phyloP scores from a whole-genome alignment of 83 land plant genomes.

The Picea abies region DNA sequence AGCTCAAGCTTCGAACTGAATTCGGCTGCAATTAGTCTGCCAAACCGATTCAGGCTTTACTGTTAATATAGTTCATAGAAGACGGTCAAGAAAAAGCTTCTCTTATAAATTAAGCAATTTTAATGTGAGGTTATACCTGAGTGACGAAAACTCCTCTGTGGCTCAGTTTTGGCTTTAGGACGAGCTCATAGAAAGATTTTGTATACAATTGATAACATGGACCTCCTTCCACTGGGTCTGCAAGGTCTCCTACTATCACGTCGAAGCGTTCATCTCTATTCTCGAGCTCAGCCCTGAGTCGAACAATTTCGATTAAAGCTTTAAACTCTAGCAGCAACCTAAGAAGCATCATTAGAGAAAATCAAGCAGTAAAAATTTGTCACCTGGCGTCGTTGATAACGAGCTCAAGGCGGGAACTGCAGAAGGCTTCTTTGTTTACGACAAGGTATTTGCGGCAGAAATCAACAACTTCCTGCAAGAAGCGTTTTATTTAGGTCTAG shows the following conservation, averaged over 20 bases:
- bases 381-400: slow-evolving; percentile 91
- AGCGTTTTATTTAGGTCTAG: too few species aligned
- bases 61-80: too few species aligned
- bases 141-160: slow-evolving; percentile 82
- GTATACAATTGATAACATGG: slow-evolving; percentile 96
- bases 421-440: slow-evolving; percentile 71
- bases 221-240: slow-evolving; percentile 94
- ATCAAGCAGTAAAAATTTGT: background rate
- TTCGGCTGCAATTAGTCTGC: too few species aligned
- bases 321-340: background rate
- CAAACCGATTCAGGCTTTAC: too few species aligned
- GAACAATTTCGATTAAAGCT: background rate
- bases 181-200: slow-evolving; percentile 73
- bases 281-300: slow-evolving; percentile 73
- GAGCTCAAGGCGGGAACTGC: slow-evolving; percentile 63
- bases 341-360: background rate
- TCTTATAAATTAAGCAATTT: too few species aligned
- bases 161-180: slow-evolving; percentile 81
- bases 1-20: too few species aligned
- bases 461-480: slow-evolving; percentile 87
- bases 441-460: slow-evolving; percentile 71
- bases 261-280: slow-evolving; percentile 69
- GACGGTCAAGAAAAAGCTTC: too few species aligned
- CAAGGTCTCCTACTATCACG: slow-evolving; percentile 89
- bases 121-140: slow-evolving; percentile 44